Base-by-base conservation (phyloP, 805 yeast species). In the Candida incommunis region DNA sequence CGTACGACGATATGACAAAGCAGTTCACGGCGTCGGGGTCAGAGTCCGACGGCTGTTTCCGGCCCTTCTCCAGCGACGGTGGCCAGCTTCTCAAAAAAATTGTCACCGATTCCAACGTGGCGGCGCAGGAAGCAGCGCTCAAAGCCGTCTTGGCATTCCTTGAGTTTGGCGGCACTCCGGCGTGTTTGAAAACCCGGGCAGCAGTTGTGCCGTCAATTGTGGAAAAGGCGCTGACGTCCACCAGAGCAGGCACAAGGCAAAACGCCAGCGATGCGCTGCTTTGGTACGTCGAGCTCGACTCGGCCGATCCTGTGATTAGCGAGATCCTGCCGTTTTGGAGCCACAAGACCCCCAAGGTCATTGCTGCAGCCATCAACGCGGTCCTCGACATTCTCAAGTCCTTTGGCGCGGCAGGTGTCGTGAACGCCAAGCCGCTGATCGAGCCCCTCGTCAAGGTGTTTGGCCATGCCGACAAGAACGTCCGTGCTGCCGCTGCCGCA, bases 101-200 rank as follows among this genome's bases (percentile, higher is more conserved):
- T 35, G 78, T 82, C 4, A 68, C 75, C 2, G 98, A 92, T 58
- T 60, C 80, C 25, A 92, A 92, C 58, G 96, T 87, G 18, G 92
- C 82, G 16, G 95, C 97, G 0, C 95, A 87, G 51, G 97, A 92
- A 56, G 66, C 80, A 1, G 97, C 85, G 3, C 65, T 86, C 20
- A 59, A 64, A 2, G 71, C 82, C 4, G 59, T 85, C 3, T 62
- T 63, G 13, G 68, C 75, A 3, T 72, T 75, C 54, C 62, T 82
- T 40, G 73, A 75, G 53, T 72, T 61, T 54, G 82, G 83, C 2
- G 80, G 79, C 0, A 46, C 72, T 0, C 53, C 57, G 2, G 70
- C 59, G 3, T 65, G 71, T 42, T 40, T 60, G 3, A 66, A 62
- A n/a, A 44, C 59, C 18, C 48, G 64, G 7, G 43, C 51, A 13